A percentile compares a stretch with the other conserved stretches of the same genome.
These are phyloP conservation scores for Phytophthora meadii DNA, from an alignment of 352 stramenopile species.

Conservation along the genomic window DNA sequence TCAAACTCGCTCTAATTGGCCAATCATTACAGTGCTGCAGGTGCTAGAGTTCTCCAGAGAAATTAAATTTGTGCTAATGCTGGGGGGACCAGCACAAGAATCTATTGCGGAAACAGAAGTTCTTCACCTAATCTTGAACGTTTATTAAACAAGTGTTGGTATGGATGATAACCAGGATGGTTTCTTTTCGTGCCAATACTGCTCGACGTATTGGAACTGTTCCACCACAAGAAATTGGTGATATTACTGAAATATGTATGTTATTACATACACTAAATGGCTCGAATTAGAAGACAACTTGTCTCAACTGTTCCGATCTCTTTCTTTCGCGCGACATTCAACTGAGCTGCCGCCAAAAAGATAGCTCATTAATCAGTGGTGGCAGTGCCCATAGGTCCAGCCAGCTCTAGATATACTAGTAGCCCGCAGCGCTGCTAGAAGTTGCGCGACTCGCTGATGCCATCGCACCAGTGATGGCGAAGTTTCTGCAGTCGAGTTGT, in stretches of 20 bases:
- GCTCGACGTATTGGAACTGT: too few relatives aligned
- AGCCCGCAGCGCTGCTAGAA: not conserved
- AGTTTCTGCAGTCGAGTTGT: not conserved
- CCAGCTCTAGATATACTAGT: not conserved
- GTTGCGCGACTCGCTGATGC: not conserved
- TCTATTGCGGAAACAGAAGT: too few relatives aligned
- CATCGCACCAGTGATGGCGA: too few relatives aligned
- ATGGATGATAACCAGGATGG: too few relatives aligned
- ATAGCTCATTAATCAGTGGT: not conserved
- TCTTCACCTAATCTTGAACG: too few relatives aligned
- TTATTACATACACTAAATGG: not conserved
- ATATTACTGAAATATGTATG: not conserved
- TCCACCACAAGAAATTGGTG: too few relatives aligned
- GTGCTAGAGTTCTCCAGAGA: too few relatives aligned
- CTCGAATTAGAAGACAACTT: conserved; percentile 3
- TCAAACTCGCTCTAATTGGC: not conserved
- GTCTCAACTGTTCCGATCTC: not conserved
- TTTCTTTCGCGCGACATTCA: conserved; percentile 6
- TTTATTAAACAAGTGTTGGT: too few relatives aligned
- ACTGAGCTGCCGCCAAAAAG: not conserved
- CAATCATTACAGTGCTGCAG: too few relatives aligned
- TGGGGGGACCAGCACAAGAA: too few relatives aligned
- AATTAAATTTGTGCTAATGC: too few relatives aligned
- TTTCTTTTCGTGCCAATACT: too few relatives aligned
- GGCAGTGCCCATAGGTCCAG: not conserved